Conservation (phyloP, 257 asterid species). For the Haberlea rhodopensis region DNA sequence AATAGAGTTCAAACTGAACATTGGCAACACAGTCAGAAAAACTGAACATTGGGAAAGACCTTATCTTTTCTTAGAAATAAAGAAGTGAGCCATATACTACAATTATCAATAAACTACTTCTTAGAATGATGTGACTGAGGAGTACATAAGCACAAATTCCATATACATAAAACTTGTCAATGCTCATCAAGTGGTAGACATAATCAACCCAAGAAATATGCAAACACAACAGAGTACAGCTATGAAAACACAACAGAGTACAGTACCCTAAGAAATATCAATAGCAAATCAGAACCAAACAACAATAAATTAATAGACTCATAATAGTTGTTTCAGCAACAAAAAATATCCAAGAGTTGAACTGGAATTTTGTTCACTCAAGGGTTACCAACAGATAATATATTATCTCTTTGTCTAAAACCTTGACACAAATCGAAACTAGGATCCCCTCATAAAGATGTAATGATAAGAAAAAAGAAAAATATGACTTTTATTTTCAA, state of each 20-base stretch:
- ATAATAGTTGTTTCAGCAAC: neutral
- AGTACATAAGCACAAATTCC: slow-evolving; percentile 14
- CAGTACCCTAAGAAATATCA: neutral
- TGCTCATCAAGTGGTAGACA: slow-evolving; percentile 1
- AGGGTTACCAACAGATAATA: neutral
- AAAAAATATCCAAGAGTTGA: neutral
- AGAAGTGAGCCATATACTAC: neutral
- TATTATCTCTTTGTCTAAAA: neutral
- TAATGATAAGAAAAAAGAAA: neutral
- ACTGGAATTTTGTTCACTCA: neutral
- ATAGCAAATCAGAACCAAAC: neutral
- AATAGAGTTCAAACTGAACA: too few species aligned
- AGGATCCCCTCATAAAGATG: neutral
- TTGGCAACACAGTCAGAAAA: too few species aligned
- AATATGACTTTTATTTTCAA: too few species aligned
- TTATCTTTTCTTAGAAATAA: neutral
- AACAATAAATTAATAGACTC: neutral
- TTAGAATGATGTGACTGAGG: neutral
- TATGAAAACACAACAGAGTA: neutral
- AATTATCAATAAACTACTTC: neutral
- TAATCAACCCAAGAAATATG: slow-evolving; percentile 2
- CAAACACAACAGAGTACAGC: neutral
- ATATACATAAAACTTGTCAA: slow-evolving; percentile 4
- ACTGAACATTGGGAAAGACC: too few species aligned
- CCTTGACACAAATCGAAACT: neutral